These are phyloP conservation scores for Mycena belliarum DNA, from an alignment of 768 basidiomycete species.

Conservation along the genomic window DNA sequence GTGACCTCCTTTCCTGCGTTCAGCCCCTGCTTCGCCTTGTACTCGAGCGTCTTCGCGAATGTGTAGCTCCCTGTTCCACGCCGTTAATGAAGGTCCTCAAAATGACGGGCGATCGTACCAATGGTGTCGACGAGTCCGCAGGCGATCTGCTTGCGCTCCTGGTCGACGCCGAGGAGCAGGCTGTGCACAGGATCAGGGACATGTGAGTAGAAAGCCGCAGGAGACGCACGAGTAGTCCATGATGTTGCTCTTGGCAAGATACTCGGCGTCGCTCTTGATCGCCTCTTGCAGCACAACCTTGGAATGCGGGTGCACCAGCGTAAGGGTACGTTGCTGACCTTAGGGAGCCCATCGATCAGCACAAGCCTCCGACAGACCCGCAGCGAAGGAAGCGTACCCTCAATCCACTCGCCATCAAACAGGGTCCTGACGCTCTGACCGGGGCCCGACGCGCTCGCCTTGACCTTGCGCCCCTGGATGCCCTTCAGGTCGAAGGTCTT, in stretches of 20 bases:
- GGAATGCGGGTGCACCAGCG: conserved; percentile 70
- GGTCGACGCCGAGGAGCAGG: conserved; percentile 73
- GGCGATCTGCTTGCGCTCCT: conserved; percentile 62
- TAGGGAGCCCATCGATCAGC: neutral
- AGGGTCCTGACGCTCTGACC: conserved; percentile 52
- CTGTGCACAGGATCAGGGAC: conserved; percentile 31
- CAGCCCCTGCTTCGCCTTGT: conserved; percentile 79
- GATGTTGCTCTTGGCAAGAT: conserved; percentile 72
- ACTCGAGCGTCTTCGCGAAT: conserved; percentile 84
- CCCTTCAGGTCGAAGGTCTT: conserved; percentile 85
- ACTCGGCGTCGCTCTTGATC: conserved; percentile 70
- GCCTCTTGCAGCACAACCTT: conserved; percentile 72
- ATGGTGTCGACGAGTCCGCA: conserved; percentile 87
- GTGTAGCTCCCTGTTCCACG: conserved; percentile 72
- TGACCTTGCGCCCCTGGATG: conserved; percentile 75
- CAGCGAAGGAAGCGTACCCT: conserved; percentile 44
- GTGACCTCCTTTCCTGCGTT: conserved; percentile 70
- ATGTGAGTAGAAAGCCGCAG: neutral
- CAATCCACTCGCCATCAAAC: conserved; percentile 86
- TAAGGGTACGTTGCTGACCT: conserved; percentile 68
- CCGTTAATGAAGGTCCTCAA: neutral
- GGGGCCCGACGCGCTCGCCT: conserved; percentile 38
- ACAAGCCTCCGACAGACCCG: neutral
- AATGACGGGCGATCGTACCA: conserved; percentile 38
- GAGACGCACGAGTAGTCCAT: conserved; percentile 82